These are phyloP conservation scores for Cytospora chrysosperma DNA, from an alignment of 2,329 filamentous ascomycete genomes.

Conservation along the genomic window DNA sequence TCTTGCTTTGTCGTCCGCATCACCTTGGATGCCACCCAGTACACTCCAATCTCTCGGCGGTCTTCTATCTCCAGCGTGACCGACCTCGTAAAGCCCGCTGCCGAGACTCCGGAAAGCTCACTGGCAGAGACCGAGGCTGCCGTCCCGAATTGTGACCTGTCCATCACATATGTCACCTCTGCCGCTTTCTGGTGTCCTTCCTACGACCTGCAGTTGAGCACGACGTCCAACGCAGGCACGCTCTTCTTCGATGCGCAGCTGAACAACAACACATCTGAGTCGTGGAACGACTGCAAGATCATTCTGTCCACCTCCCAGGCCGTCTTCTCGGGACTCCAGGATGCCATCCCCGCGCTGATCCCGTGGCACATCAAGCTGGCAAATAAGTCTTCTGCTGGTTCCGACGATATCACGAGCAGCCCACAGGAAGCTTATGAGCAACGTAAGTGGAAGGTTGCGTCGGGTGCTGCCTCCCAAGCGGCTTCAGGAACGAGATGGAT, in stretches of 20 bases:
- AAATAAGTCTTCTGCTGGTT: constrained; percentile 27
- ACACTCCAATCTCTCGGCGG: constrained; percentile 48
- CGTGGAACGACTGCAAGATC: constrained; percentile 60
- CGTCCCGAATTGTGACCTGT: constrained; percentile 42
- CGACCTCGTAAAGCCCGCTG: constrained; percentile 51
- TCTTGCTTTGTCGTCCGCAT: constrained; percentile 50
- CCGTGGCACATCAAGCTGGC: constrained; percentile 57
- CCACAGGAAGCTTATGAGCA: constrained; percentile 39
- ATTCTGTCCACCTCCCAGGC: constrained; percentile 64
- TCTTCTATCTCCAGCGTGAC: constrained; percentile 51
- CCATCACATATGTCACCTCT: constrained; percentile 59
- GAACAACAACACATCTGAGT: constrained; percentile 62
- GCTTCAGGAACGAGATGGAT: neutral
- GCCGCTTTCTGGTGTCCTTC: constrained; percentile 59
- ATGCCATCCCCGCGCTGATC: constrained; percentile 52
- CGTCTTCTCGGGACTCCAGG: constrained; percentile 54
- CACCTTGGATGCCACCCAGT: constrained; percentile 46
- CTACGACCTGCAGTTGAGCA: constrained; percentile 63
- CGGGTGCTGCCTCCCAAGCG: neutral
- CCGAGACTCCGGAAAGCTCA: constrained; percentile 46
- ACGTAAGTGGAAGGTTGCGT: constrained; percentile 27
- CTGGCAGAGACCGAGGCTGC: constrained; percentile 32
- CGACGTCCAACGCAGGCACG: constrained; percentile 49
- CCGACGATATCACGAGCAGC: constrained; percentile 37
- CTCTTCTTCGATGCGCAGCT: constrained; percentile 64